A percentile compares a stretch with the other conserved stretches of the same genome.
Evolutionary conservation across 1,284 basidiomycete species (phyloP).

Genomic region (Irpex lacteus): DNA sequence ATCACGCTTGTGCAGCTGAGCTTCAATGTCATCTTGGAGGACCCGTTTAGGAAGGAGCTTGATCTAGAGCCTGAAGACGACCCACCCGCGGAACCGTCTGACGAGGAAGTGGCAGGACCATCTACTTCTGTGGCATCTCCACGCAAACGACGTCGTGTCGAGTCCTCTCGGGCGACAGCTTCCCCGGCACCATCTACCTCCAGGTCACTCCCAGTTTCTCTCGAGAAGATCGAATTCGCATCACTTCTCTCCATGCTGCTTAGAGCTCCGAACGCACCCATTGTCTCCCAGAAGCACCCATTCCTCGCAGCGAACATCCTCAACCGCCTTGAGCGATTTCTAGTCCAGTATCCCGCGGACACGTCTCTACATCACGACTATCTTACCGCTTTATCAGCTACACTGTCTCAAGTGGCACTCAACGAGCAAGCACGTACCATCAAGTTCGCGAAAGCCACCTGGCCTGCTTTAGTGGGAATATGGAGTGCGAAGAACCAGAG

Average conservation of each 20-base stretch:
- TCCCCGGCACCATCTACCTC: background rate
- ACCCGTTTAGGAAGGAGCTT: constrained; percentile 46
- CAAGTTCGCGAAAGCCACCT: constrained; percentile 56
- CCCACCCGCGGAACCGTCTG: constrained; percentile 19
- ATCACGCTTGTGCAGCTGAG: constrained; percentile 62
- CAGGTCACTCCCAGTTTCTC: constrained; percentile 35
- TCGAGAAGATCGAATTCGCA: constrained; percentile 70
- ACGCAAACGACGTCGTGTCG: constrained; percentile 33
- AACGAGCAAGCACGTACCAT: constrained; percentile 63
- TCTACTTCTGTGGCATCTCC: constrained; percentile 16
- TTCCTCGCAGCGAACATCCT: constrained; percentile 56
- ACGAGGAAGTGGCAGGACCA: constrained; percentile 29
- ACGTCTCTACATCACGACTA: constrained; percentile 76
- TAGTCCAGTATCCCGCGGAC: constrained; percentile 62
- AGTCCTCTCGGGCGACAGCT: constrained; percentile 8
- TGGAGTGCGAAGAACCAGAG: constrained; percentile 76
- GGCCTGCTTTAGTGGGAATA: constrained; percentile 62
- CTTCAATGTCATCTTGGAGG: constrained; percentile 75
- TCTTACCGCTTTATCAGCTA: constrained; percentile 63
- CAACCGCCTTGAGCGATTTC: constrained; percentile 62
- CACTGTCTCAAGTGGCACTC: constrained; percentile 70
- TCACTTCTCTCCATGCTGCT: constrained; percentile 68
- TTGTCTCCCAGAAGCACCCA: constrained; percentile 38
- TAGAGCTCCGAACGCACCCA: constrained; percentile 52
- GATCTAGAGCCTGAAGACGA: constrained; percentile 14